A percentile compares a stretch with the other conserved stretches of the same genome.
phyloP scores from a whole-genome alignment of 164 flowering plant genomes.

The Nymphaea colorata region DNA sequence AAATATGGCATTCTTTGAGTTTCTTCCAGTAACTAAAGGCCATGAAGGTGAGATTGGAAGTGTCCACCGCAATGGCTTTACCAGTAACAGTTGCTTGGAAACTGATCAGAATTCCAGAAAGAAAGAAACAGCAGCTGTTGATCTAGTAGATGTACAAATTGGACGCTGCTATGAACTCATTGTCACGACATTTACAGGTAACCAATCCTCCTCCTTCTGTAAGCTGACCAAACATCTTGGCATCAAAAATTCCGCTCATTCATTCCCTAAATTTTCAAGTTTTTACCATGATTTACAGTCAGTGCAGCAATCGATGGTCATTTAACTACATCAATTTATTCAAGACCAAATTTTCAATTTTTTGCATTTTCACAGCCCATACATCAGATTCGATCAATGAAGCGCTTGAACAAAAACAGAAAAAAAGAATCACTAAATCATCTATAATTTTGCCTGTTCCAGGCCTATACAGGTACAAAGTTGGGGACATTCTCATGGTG shows the following conservation, averaged over 20 bases:
- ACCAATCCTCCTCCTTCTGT: background rate
- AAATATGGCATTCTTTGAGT: constrained; percentile 67
- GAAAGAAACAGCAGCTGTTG: constrained; percentile 22
- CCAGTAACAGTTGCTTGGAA: constrained; percentile 5
- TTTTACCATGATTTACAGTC: too few species aligned
- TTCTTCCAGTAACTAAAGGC: constrained; percentile 33
- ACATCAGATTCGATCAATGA: too few species aligned
- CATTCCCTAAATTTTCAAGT: too few species aligned
- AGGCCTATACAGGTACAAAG: constrained; percentile 61
- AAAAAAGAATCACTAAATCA: background rate
- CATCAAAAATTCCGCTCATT: too few species aligned
- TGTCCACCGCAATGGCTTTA: constrained; percentile 13
- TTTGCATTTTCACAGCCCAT: too few species aligned
- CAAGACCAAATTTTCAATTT: too few species aligned
- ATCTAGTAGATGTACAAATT: constrained; percentile 44
- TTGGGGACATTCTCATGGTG: constrained; percentile 52
- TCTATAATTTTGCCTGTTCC: constrained; percentile 7
- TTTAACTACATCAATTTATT: too few species aligned
- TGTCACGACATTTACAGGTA: constrained; percentile 61
- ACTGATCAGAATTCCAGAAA: background rate
- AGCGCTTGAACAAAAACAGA: too few species aligned
- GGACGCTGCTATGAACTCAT: constrained; percentile 62
- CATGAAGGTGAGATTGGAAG: constrained; percentile 7
- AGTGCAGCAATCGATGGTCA: too few species aligned
- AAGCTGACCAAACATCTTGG: too few species aligned